phyloP scores from a whole-genome alignment of 306 rosid species.

The Benincasa hispida region DNA sequence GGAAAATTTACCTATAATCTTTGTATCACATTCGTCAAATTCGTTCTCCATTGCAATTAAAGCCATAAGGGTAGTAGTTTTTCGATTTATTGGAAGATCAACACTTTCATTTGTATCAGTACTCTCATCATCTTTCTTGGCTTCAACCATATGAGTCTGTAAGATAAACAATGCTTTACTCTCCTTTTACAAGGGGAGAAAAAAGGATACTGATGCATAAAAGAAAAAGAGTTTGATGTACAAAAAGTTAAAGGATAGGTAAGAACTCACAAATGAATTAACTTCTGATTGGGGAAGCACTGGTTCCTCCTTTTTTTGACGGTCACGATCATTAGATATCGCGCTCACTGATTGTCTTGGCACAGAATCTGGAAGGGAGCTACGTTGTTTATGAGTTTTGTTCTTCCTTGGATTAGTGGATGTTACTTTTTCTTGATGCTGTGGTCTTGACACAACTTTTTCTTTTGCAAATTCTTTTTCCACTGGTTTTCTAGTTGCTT shows the following conservation, averaged over 20 bases:
- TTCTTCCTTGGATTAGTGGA: conserved; percentile 31
- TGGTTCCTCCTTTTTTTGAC: conserved; percentile 22
- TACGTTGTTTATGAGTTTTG: conserved; percentile 5
- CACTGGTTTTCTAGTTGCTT: conserved; percentile 18
- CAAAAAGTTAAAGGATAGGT: not conserved
- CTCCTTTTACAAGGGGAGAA: not conserved
- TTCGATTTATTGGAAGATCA: conserved; percentile 17
- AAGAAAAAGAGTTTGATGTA: not conserved
- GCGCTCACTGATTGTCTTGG: conserved; percentile 17
- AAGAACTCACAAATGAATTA: conserved; percentile 1
- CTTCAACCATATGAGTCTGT: conserved; percentile 34
- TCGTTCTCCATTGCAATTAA: conserved; percentile 17
- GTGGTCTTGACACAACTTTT: conserved; percentile 29
- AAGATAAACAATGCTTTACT: conserved; percentile 14
- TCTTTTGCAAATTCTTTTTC: conserved; percentile 32
- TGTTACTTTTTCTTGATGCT: conserved; percentile 33
- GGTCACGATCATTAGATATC: conserved; percentile 10
- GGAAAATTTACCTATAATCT: conserved; percentile 1
- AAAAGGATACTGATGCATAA: not conserved
- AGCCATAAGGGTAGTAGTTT: conserved; percentile 11
- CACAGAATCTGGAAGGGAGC: conserved; percentile 4
- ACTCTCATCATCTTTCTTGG: conserved; percentile 20
- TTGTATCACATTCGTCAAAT: not conserved
- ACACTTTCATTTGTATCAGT: conserved; percentile 22
- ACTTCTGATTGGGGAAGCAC: not conserved